phyloP scores from a whole-genome alignment of 768 basidiomycete species.

The Suillus spraguei region DNA sequence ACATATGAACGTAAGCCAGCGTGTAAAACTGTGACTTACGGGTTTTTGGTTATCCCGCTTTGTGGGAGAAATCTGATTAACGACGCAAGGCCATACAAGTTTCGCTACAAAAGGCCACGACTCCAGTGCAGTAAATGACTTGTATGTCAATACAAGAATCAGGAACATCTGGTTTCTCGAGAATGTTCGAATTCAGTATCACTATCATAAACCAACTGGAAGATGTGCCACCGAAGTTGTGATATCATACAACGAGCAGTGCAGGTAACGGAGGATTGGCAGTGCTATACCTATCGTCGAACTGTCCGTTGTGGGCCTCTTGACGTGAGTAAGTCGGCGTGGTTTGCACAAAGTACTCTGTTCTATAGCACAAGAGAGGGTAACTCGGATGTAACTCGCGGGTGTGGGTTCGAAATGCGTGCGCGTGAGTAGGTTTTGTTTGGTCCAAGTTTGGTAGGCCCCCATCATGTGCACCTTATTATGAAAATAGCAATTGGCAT shows the following conservation, averaged over 20 bases:
- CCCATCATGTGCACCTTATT: too few relatives aligned
- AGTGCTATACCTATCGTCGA: not conserved
- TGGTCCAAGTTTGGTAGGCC: not conserved
- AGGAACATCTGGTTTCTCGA: not conserved
- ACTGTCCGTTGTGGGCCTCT: too few relatives aligned
- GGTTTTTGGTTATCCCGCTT: not conserved
- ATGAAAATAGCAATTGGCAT: too few relatives aligned
- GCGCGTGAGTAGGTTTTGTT: not conserved
- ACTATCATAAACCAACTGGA: not conserved
- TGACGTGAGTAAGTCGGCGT: not conserved
- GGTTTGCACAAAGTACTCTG: not conserved
- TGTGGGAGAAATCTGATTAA: slow-evolving; percentile 8
- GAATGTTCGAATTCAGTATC: too few relatives aligned
- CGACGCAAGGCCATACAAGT: slow-evolving; percentile 1
- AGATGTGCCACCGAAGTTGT: not conserved
- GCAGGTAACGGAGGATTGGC: not conserved
- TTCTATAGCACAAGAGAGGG: not conserved
- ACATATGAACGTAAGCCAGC: not conserved
- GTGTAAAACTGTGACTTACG: not conserved
- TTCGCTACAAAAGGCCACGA: not conserved
- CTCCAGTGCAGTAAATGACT: slow-evolving; percentile 6
- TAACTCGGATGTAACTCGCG: not conserved
- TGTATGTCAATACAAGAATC: slow-evolving; percentile 12
- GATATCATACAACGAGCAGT: not conserved
- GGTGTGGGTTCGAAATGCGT: not conserved